Conservation (phyloP, 1,139 yeast species). For the Pichia cactophila region DNA sequence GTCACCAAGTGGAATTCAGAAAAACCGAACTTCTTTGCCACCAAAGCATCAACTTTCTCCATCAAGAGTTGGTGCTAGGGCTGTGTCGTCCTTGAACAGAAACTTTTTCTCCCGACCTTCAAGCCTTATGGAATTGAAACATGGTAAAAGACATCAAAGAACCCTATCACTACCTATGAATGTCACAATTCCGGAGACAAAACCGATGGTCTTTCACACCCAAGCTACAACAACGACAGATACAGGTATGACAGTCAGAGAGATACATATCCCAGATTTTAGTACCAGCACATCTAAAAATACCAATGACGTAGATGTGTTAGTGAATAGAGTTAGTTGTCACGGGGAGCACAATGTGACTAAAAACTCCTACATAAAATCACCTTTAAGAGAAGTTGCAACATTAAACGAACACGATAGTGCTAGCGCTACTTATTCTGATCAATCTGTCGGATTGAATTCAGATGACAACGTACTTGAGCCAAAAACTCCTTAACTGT, state of each 20-base stretch:
- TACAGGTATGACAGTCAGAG: background rate
- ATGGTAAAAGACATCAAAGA: conserved; percentile 24
- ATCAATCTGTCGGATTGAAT: background rate
- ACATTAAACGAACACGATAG: background rate
- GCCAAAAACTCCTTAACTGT: conserved; percentile 9
- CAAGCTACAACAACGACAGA: background rate
- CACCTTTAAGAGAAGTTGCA: conserved; percentile 9
- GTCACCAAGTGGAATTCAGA: conserved; percentile 3
- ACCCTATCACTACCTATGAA: conserved; percentile 27
- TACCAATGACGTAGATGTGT: conserved; percentile 1
- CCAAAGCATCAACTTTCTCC: conserved; percentile 52
- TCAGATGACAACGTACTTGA: background rate
- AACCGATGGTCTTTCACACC: conserved; percentile 14
- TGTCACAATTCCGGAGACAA: conserved; percentile 28
- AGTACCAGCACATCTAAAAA: background rate
- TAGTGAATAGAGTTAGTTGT: conserved; percentile 1
- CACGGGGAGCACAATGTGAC: background rate
- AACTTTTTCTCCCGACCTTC: conserved; percentile 18
- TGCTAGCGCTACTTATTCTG: background rate
- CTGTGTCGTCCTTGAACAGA: conserved; percentile 47
- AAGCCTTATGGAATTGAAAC: conserved; percentile 17
- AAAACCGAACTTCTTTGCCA: conserved; percentile 19
- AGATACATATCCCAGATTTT: conserved; percentile 7
- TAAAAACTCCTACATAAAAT: conserved; percentile 1
- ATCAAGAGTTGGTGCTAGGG: conserved; percentile 65